Percentiles rank a stretch among this genome's conserved stretches.
These are phyloP conservation scores for Penicillium taxi DNA, from an alignment of 495 filamentous ascomycete species.

Conservation along the genomic window DNA sequence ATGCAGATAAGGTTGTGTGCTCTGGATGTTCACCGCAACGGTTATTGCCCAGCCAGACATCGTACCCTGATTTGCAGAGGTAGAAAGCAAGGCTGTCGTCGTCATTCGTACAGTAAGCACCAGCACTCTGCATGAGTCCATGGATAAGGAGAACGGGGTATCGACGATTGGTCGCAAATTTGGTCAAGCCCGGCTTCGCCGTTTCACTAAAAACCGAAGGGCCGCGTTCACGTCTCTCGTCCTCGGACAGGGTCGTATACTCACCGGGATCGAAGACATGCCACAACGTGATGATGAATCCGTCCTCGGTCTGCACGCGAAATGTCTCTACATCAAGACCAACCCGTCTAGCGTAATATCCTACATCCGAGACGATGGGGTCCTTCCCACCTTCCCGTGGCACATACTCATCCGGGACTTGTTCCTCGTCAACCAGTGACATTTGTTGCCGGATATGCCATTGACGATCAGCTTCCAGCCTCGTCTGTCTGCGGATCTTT, in stretches of 20 bases:
- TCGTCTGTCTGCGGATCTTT: slow-evolving; percentile 41
- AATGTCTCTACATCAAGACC: slow-evolving; percentile 81
- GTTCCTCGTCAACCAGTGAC: slow-evolving; percentile 29
- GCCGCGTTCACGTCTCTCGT: slow-evolving; percentile 26
- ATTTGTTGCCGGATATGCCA: slow-evolving; percentile 51
- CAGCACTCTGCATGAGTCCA: slow-evolving; percentile 78
- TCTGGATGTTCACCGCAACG: slow-evolving; percentile 77
- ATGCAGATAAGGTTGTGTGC: slow-evolving; percentile 60
- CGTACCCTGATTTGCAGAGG: slow-evolving; percentile 86
- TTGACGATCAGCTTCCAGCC: slow-evolving; percentile 47
- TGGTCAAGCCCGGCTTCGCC: slow-evolving; percentile 6
- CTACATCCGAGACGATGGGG: slow-evolving; percentile 65
- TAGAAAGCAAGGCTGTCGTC: slow-evolving; percentile 87
- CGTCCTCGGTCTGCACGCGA: slow-evolving; percentile 87
- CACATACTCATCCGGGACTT: slow-evolving; percentile 46
- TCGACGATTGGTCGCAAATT: slow-evolving; percentile 41
- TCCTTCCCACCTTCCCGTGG: slow-evolving; percentile 77
- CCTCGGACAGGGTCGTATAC: slow-evolving; percentile 43
- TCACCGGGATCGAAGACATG: slow-evolving; percentile 84
- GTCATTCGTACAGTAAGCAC: slow-evolving; percentile 86
- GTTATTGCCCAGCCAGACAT: slow-evolving; percentile 96
- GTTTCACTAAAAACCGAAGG: slow-evolving; percentile 25
- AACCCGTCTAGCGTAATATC: slow-evolving; percentile 82
- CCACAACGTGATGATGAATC: slow-evolving; percentile 81
- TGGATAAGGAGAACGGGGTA: slow-evolving; percentile 89